Conservation (phyloP, 2,329 filamentous ascomycete species). For the Lomentospora prolificans region DNA sequence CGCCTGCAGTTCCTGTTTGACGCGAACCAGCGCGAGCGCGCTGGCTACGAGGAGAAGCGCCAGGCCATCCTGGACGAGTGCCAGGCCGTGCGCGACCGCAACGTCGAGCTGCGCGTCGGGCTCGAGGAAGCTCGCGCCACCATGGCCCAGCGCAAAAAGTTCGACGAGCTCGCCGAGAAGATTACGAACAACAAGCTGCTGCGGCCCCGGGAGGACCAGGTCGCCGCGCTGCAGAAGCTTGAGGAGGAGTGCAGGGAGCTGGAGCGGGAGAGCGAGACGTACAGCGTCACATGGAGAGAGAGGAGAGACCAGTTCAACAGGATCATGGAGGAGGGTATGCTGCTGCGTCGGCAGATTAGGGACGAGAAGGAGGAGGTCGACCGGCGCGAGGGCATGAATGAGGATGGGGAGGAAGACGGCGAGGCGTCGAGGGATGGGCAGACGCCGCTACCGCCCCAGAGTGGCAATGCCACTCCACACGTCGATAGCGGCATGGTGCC, state of each 20-base stretch:
- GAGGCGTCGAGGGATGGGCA: constrained; percentile 35
- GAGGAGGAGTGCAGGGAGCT: constrained; percentile 82
- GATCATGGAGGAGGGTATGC: constrained; percentile 86
- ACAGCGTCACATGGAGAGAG: constrained; percentile 75
- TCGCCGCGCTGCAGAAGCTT: constrained; percentile 66
- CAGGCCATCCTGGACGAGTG: constrained; percentile 69
- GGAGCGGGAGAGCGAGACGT: constrained; percentile 72
- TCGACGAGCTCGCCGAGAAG: constrained; percentile 79
- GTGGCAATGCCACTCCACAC: constrained; percentile 19
- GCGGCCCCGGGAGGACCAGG: constrained; percentile 75
- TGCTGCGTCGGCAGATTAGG: constrained; percentile 73
- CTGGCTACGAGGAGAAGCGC: constrained; percentile 75
- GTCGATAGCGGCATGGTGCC: constrained; percentile 5
- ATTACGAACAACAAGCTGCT: constrained; percentile 71
- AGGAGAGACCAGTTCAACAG: constrained; percentile 76
- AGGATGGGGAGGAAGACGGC: constrained; percentile 52
- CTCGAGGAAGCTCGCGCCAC: constrained; percentile 68
- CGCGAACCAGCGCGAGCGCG: constrained; percentile 74
- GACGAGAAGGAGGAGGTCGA: constrained; percentile 96
- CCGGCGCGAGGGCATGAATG: constrained; percentile 71
- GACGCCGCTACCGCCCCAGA: constrained; percentile 40
- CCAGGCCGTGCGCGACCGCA: constrained; percentile 66
- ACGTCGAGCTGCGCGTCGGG: constrained; percentile 59
- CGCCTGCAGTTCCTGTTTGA: constrained; percentile 80
- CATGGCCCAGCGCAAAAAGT: constrained; percentile 69